Percentiles rank a stretch among this genome's conserved stretches.
Conservation (phyloP, 306 rosid genomes). For the Dalbergia cultrata region DNA sequence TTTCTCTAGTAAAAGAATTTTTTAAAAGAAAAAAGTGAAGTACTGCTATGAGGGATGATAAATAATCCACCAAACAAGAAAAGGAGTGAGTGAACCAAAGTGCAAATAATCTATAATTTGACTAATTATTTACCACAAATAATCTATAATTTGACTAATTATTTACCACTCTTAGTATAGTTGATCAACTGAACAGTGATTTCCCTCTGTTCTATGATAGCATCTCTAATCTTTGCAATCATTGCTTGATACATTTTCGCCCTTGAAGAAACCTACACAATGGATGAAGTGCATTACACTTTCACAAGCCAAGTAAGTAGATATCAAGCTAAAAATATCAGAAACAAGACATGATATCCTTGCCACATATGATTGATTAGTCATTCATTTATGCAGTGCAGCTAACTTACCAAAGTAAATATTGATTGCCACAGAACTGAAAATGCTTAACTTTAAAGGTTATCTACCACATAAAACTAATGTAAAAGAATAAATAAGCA, state of each 20-base stretch:
- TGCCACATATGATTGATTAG: neutral
- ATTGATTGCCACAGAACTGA: constrained; percentile 15
- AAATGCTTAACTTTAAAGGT: constrained; percentile 22
- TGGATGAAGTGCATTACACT: constrained; percentile 39
- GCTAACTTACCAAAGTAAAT: constrained; percentile 5
- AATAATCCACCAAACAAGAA: neutral
- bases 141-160: constrained; percentile 33
- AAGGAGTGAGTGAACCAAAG: neutral
- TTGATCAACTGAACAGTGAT: constrained; percentile 93
- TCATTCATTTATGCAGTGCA: constrained; percentile 1
- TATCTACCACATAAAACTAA: constrained; percentile 7
- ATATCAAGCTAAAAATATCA: constrained; percentile 18
- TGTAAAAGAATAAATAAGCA: constrained; percentile 17
- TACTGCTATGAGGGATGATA: neutral
- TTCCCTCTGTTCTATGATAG: constrained; percentile 85
- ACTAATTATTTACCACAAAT: too few relatives aligned
- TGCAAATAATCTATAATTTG: constrained; percentile 2
- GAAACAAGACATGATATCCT: constrained; percentile 21
- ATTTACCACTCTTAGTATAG: constrained; percentile 91
- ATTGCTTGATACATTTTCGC: constrained; percentile 83
- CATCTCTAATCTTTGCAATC: constrained; percentile 74
- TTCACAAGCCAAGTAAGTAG: constrained; percentile 1
- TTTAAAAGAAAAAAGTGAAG: neutral
- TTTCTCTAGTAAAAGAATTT: neutral
- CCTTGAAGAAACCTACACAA: constrained; percentile 91